Evolutionary conservation across 257 asterid genomes (phyloP), one percentile per base, ranked within the genome.

Genomic region (Mentha longifolia): DNA sequence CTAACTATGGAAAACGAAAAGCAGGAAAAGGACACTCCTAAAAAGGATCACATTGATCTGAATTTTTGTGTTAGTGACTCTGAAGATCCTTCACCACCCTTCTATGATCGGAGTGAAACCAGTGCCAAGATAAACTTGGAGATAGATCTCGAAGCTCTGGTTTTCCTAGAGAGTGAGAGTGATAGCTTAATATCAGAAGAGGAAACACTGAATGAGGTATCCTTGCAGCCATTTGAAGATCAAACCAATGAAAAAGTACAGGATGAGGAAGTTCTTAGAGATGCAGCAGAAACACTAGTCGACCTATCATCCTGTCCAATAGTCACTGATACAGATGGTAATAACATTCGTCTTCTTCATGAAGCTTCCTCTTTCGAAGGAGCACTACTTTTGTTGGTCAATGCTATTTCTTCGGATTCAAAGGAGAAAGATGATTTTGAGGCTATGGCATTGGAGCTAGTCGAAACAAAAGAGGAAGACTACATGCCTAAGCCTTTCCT

Each of bases 391-490:
- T 73, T 76, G 72, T 76, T 92, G 55, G 89, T 78, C 2, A 68
- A 79, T 61, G 79, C 78, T 2, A 62, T 83, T 22, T 71, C 75
- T 20, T 75, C 77, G 11, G 43, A 66, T 61, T 72, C 65, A 15
- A 70, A 76, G 39, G 95, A 78, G 61, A 80, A 86, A 8, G 99
- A 95, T 74, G 88, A 85, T 50, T 95, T 88, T 54, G 99, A 92
- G 82, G 83, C 80, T 22, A 85, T 80, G 97, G 79, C 96, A 7
- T 74, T 95, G 77, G 80, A 77, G 64, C 77, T 95, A 47, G 67
- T 81, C 16, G 97, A 92, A 42, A 87, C 82, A 3, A 87, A 82
- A 75, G 92, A 81, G 75, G 88, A 83, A 64, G 88, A 88, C 74
- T 88, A 74, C 85, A 72, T 84, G 91, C 93, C 96, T 13, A 67